These are phyloP conservation scores for Neurospora crassa DNA, from an alignment of 2,329 filamentous ascomycete genomes.

Conservation along the genomic window DNA sequence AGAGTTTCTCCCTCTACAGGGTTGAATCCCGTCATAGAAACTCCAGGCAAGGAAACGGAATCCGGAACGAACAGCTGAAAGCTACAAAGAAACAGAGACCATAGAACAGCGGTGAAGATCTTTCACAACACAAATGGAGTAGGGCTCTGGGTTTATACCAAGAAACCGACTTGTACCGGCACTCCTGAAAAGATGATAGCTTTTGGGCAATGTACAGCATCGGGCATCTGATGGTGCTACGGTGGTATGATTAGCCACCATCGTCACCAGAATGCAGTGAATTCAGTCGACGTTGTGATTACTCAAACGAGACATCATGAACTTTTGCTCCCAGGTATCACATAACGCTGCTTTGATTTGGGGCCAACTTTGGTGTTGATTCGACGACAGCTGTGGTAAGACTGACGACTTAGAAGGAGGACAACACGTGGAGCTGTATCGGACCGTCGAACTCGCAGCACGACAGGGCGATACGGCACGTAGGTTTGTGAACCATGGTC, in stretches of 20 bases:
- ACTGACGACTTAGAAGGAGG: not conserved
- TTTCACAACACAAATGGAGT: not conserved
- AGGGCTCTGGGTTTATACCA: not conserved
- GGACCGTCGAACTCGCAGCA: not conserved
- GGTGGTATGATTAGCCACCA: not conserved
- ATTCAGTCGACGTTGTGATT: not conserved
- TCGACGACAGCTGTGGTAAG: not conserved
- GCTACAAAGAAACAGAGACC: no score
- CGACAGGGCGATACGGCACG: not conserved
- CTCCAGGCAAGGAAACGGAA: no score
- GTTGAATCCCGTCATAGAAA: no score
- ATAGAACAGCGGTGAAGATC: no score
- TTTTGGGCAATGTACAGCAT: not conserved
- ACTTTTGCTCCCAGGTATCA: not conserved
- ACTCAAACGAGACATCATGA: not conserved
- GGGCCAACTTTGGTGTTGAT: not conserved
- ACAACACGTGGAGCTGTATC: conserved; percentile 1
- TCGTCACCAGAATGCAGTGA: not conserved
- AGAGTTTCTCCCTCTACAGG: no score
- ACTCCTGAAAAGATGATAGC: not conserved
- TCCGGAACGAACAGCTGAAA: no score
- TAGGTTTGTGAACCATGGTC: not conserved
- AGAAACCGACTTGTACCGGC: not conserved
- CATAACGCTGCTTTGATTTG: not conserved
- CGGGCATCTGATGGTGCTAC: not conserved